Evolutionary conservation across 495 filamentous ascomycete genomes (phyloP), one percentile per base, ranked within the genome.

Genomic region (Aspergillus ostianus): DNA sequence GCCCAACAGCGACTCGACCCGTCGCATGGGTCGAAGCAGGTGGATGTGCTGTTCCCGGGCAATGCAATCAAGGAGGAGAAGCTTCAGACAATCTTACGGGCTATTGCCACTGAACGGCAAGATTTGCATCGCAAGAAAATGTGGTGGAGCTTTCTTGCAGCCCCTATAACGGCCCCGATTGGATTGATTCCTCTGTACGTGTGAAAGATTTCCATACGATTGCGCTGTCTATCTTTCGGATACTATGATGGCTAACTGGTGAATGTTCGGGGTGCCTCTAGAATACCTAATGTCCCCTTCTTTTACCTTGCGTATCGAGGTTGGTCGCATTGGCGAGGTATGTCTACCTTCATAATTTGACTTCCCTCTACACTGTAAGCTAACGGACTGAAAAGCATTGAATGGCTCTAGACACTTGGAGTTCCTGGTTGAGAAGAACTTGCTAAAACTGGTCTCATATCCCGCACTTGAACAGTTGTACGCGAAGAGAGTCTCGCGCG

Each of bases 261-360:
- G 36, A 30, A 29, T 48, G 20, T 2, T 26, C 2, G 54, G 26
- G 8, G 29, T 51, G 15, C 18, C 20, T 21, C 15, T 68, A 96
- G 92, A 48, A 78, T 97, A 61, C 93, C 93, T 8, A 97, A 97
- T 69, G 80, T 98, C n/a, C 94, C 94, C 23, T 98, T 98, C 78
- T 97, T 98, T 78, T 99, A 98, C 69, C 79, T 97, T 18, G 82
- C 80, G 2, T 99, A 95, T 73, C 82, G 94, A 65, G 84, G 84
- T 61, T 89, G 80, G 74, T 88, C 85, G 56, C 86, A 89, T 73
- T 88, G 84, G 80, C 80, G 84, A 75, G 84, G 84, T 84, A 57
- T 57, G 79, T 68, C 55, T 29, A 26, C 17, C 44, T 47, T 45
- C 13, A 5, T 46, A 47, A 15, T 6, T 26, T 56, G 21, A 12